phyloP scores from a whole-genome alignment of 1,284 basidiomycete genomes.

The Leccinum laetum region DNA sequence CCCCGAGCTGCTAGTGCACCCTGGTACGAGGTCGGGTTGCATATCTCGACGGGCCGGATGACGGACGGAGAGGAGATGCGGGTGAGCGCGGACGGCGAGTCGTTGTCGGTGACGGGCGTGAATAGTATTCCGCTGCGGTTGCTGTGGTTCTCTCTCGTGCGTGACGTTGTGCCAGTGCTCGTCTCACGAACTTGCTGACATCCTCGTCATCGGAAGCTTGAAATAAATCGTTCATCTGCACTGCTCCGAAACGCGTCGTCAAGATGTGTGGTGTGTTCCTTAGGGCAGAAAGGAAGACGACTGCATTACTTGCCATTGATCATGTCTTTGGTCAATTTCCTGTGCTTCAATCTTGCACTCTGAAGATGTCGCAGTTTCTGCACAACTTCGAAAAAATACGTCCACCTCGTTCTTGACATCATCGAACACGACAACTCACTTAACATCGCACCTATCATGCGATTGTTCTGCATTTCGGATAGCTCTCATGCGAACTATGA shows the following conservation, averaged over 20 bases:
- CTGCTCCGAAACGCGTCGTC: too few species aligned
- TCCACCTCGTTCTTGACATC: slow-evolving; percentile 33
- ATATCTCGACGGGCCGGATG: too few species aligned
- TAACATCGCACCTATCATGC: slow-evolving; percentile 23
- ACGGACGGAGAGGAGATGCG: too few species aligned
- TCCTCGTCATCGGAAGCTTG: too few species aligned
- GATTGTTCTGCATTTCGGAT: slow-evolving; percentile 40
- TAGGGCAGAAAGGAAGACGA: background rate
- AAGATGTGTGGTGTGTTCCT: slow-evolving; percentile 18
- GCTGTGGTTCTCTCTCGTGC: too few species aligned
- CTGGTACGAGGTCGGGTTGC: slow-evolving; percentile 85
- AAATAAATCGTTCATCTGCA: too few species aligned
- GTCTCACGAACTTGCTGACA: too few species aligned
- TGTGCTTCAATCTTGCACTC: slow-evolving; percentile 9
- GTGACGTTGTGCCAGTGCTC: too few species aligned
- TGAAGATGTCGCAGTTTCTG: slow-evolving; percentile 34
- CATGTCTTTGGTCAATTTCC: slow-evolving; percentile 22
- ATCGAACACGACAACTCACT: slow-evolving; percentile 30
- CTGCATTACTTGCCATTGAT: slow-evolving; percentile 28
- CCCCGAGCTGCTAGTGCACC: slow-evolving; percentile 77
- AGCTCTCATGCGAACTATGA: slow-evolving; percentile 28
- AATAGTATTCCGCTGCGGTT: too few species aligned
- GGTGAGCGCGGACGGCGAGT: too few species aligned
- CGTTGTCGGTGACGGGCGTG: too few species aligned
- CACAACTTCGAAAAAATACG: slow-evolving; percentile 38